These are phyloP conservation scores for Corinectria fuckeliana DNA, from an alignment of 2,329 filamentous ascomycete species.

Conservation along the genomic window DNA sequence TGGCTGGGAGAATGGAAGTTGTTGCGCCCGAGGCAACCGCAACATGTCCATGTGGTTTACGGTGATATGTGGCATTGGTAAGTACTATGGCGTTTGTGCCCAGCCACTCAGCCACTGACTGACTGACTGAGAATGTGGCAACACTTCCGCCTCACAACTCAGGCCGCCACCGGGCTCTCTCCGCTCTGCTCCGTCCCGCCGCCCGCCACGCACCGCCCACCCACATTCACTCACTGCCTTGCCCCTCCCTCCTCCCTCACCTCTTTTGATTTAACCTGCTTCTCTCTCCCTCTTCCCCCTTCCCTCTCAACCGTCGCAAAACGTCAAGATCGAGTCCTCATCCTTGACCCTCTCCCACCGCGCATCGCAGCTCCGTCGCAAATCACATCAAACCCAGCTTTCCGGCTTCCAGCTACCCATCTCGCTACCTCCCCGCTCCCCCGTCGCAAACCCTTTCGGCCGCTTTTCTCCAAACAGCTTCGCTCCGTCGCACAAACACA, in stretches of 20 bases:
- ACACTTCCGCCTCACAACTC: conserved; percentile 2
- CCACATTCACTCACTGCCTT: conserved; percentile 6
- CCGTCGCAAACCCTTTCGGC: conserved; percentile 15
- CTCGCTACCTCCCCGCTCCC: background rate
- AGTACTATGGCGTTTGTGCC: background rate
- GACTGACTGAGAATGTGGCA: background rate
- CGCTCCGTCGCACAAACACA: conserved; percentile 22
- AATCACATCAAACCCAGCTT: background rate
- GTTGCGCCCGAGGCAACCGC: too few species aligned
- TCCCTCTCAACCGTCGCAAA: conserved; percentile 3
- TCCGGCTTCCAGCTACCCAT: background rate
- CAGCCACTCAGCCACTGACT: background rate
- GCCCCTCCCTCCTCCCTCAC: too few species aligned
- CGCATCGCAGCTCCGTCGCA: conserved; percentile 20
- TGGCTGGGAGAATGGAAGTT: too few species aligned
- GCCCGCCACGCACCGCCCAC: conserved; percentile 1
- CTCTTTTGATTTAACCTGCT: too few species aligned
- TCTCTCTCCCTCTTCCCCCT: conserved; percentile 28
- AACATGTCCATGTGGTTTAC: too few species aligned
- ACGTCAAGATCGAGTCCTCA: conserved; percentile 8
- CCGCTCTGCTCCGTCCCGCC: conserved; percentile 10
- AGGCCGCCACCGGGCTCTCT: background rate
- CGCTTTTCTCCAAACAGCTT: background rate
- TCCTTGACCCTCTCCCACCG: background rate
- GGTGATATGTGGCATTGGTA: too few species aligned